Base-by-base conservation (phyloP, 2,329 filamentous ascomycete genomes). In the Xylaria sp. region DNA sequence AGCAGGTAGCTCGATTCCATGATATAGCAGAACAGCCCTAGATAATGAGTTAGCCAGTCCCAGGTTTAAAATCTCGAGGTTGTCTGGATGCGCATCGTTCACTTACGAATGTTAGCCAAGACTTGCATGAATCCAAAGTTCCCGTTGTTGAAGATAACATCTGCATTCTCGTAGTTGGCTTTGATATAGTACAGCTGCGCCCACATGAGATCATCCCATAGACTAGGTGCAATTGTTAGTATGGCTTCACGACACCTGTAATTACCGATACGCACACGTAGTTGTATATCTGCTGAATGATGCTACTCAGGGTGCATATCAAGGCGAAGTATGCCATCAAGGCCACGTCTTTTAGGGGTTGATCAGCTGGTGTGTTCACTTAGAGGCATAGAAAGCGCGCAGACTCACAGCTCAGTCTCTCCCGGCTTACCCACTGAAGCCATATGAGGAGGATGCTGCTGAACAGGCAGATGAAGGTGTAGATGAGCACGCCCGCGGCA, bases 81-180 rank as follows among this genome's bases (percentile, higher is more conserved):
- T 1, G 2, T 16, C 24, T 13, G 1, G 2, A 7, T 39, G 16
- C 13, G 17, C 13, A n/a, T 20, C 3, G 39, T 20, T 21, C 17
- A 58, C 63, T 24, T 56, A 63, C 63, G 54, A 21, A 65, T 60
- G 18, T 59, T 56, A 9, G 63, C 57, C 8, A 65, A 40, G 4
- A 56, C 52, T 16, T 49, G 47, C 60, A 63, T 61, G 26, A 65
- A 63, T 3, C 63, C 63, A 18, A 64, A 64, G 37, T 64, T 64
- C 9, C 62, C 63, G 55, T 63, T 64, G 7, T 64, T 60, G 49
- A 64, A 65, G 2, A 60, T 51, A 17, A 65, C 62, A n/a, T 65
- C 63, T 26, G 63, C 62, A 49, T 63, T 63, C 5, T 56, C 20
- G 45, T 54, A 62, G 39, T 63, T 58, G 34, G 60, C 60, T 40